phyloP scores from a whole-genome alignment of 78 protist species.

The Fonticula alba region DNA sequence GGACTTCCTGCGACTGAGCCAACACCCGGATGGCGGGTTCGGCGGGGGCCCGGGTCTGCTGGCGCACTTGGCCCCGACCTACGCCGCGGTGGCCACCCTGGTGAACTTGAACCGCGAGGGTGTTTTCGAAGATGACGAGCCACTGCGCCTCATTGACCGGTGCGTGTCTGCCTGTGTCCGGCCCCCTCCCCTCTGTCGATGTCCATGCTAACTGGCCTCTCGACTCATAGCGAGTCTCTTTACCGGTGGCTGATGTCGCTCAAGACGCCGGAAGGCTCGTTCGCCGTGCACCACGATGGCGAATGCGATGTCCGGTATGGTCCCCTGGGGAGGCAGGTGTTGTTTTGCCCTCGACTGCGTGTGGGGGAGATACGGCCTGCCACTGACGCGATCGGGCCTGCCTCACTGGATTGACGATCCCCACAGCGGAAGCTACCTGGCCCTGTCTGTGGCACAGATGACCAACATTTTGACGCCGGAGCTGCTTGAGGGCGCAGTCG shows the following conservation, averaged over 20 bases:
- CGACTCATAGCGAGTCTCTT: background rate
- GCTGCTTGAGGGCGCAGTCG: conserved; percentile 24
- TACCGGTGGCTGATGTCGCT: conserved; percentile 5
- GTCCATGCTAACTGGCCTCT: background rate
- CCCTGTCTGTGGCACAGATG: too few species aligned
- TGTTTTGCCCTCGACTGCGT: background rate
- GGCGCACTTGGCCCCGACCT: conserved; percentile 90
- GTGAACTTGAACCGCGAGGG: too few species aligned
- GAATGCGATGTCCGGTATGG: conserved; percentile 53
- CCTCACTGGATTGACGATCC: background rate
- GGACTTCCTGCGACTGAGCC: too few species aligned
- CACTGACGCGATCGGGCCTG: background rate
- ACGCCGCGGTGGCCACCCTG: conserved; percentile 69
- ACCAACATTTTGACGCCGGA: conserved; percentile 13
- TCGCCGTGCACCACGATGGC: conserved; percentile 63
- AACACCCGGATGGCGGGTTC: too few species aligned
- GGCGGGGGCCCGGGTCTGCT: conserved; percentile 53
- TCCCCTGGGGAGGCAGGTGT: background rate
- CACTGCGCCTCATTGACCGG: conserved; percentile 36
- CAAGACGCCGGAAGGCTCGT: conserved; percentile 33
- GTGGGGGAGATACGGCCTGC: background rate
- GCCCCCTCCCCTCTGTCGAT: background rate
- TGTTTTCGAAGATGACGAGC: conserved; percentile 34
- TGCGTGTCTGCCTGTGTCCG: too few species aligned
- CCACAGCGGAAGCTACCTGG: too few species aligned